Evolutionary conservation across 2,329 filamentous ascomycete species (phyloP), one percentile per base, ranked within the genome.

Genomic region (Metarhizium sp.): DNA sequence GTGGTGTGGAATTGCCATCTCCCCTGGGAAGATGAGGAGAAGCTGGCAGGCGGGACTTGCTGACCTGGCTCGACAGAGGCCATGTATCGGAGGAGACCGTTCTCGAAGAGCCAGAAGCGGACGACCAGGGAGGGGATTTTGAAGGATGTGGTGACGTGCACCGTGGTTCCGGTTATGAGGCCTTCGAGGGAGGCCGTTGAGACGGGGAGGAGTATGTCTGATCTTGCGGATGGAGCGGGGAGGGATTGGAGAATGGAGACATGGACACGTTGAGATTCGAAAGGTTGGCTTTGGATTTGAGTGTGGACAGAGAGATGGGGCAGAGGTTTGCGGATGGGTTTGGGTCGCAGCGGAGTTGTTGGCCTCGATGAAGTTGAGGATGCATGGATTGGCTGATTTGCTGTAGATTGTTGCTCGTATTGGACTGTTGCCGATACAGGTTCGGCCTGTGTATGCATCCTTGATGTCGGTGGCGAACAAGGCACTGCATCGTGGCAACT

Each of bases 31-130:
- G 42, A 47, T 3, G 47, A 34, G 55, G 0, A 51, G 59, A 52
- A 75, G 78, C 1, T 75, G 75, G 11, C 14, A n/a, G 25, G 49
- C 2, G 34, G 50, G 45, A 30, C 45, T 16, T 34, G 10, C n/a
- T 75, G 75, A 0, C 75, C 70, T 0, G 70, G 65, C 0, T 78
- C 73, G 16, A 85, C 73, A 11, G 73, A 73, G 14, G 80, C 82
- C 75, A 86, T 82, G 62, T 85, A 85, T 53, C 72, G 76, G 8
- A 87, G 66, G 55, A 78, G 68, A 73, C 78, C 36, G 63, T 68
- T 16, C 72, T 80, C 73, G 59, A 84, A 83, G 16, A 87, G 71
- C 84, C 84, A 87, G 61, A 85, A 74, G n/a, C 84, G 80, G 18
- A 68, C 71, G 5, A 85, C 79, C 16, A 75, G 72, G 3, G 70